Conservation (phyloP, 345 rosid species). For the Salix caprea region DNA sequence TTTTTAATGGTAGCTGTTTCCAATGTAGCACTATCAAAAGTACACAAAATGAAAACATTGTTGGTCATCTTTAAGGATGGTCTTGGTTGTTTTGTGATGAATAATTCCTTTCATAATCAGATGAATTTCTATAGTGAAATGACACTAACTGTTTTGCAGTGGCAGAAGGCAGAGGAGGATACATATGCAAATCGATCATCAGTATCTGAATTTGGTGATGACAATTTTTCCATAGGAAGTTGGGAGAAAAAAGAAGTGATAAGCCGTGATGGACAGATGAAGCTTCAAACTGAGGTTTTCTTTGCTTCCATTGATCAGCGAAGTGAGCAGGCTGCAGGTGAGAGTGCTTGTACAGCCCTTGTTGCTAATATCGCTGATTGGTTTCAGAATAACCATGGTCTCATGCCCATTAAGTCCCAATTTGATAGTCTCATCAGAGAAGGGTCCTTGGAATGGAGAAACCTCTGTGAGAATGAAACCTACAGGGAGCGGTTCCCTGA, state of each 20-base stretch:
- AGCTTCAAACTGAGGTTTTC: conserved; percentile 66
- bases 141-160: conserved; percentile 39
- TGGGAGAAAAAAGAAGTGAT: conserved; percentile 77
- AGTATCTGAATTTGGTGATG: conserved; percentile 84
- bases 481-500: conserved; percentile 77
- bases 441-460: conserved; percentile 95
- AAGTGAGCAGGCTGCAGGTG: conserved; percentile 89
- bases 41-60: not conserved
- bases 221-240: conserved; percentile 77
- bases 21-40: not conserved
- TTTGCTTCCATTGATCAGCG: conserved; percentile 96
- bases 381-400: conserved; percentile 68
- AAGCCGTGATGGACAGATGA: conserved; percentile 91
- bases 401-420: conserved; percentile 92
- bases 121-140: not conserved
- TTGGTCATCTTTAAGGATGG: not conserved
- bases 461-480: conserved; percentile 68
- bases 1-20: not conserved
- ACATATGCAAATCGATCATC: conserved; percentile 56
- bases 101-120: not conserved
- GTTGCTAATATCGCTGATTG: conserved; percentile 94
- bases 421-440: conserved; percentile 85
- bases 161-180: conserved; percentile 65
- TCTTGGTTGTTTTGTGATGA: not conserved
- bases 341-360: conserved; percentile 92